Conservation (phyloP, 176 grass and related monocot genomes). For the Rhipidocladum racemiflorum region DNA sequence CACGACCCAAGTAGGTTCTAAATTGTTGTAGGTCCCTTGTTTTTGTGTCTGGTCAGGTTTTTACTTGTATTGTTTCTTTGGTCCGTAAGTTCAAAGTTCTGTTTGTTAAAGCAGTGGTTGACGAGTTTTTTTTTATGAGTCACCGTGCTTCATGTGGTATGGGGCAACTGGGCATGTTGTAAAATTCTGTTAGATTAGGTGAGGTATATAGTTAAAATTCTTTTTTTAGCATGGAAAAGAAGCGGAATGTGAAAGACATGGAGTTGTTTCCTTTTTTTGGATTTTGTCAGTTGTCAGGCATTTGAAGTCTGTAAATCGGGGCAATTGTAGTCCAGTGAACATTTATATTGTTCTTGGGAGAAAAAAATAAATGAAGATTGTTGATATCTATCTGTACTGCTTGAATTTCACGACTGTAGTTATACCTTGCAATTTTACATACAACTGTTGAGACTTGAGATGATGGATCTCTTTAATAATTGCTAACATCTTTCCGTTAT, state of each 20-base stretch:
- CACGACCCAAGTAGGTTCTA: background rate
- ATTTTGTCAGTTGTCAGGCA: background rate
- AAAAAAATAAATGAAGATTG: background rate
- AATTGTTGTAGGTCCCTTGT: background rate
- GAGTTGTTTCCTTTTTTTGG: background rate
- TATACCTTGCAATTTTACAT: background rate
- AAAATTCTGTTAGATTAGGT: background rate
- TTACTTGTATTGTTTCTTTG: slow-evolving; percentile 12
- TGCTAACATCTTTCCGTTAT: background rate
- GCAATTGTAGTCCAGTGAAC: background rate
- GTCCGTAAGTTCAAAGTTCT: background rate
- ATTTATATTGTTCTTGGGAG: slow-evolving; percentile 1
- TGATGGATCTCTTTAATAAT: background rate
- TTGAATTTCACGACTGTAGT: background rate
- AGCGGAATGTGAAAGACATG: background rate
- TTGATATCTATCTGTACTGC: background rate
- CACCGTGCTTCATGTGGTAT: slow-evolving; percentile 5
- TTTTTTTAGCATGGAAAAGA: background rate
- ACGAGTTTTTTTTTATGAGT: slow-evolving; percentile 29
- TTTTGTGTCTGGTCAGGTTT: background rate
- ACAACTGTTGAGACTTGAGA: background rate
- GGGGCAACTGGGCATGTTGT: background rate
- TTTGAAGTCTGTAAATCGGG: slow-evolving; percentile 30
- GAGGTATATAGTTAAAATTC: slow-evolving; percentile 14
- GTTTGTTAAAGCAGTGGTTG: slow-evolving; percentile 37